Evolutionary conservation across 345 rosid genomes (phyloP), one percentile per base, ranked within the genome.

Genomic region (Firmiana major): DNA sequence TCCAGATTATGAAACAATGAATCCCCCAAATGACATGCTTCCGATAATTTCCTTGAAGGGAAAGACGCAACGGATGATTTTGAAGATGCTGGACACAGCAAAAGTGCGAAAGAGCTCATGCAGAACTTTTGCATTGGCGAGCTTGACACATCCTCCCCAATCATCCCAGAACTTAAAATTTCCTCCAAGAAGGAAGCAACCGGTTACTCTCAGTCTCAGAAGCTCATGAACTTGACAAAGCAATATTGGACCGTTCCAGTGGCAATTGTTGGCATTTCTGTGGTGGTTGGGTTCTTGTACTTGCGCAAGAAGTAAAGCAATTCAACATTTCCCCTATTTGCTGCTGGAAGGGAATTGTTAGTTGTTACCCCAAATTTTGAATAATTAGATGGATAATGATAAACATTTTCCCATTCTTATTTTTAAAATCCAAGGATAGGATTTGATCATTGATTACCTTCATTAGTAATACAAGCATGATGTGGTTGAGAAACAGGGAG

Each of bases 41-140:
- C 12, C 21, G 46, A 22, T 63, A 67, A 67, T 77, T 75, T 21
- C 31, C 31, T 28, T 81, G 58, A 42, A 95, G 99, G 89, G 53
- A 90, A 90, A 86, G 99, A 95, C 73, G 99, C 92, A 65, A 89
- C 91, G 0, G 90, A 91, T 63, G 98, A 87, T 9, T 95, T 95
- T 60, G 99, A 95, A 85, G 98, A 95, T 73, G 96, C 89, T 3
- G 98, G 97, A n/a, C 99, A 95, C 76, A 90, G 94, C 85, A 42
- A 87, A 59, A 75, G 70, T 5, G 98, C 99, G 7, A 89, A 86
- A 80, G 93, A 92, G 65, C 93, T 86, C 64, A 60, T 95, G 85
- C 83, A 88, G 74, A 80, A 77, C 74, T 89, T 89, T 71, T 92
- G 81, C 84, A 84, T 93, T 0, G 98, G 98, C n/a, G 97, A 95